Evolutionary conservation across 2,329 filamentous ascomycete genomes (phyloP).

Genomic region (Microsporum canis): DNA sequence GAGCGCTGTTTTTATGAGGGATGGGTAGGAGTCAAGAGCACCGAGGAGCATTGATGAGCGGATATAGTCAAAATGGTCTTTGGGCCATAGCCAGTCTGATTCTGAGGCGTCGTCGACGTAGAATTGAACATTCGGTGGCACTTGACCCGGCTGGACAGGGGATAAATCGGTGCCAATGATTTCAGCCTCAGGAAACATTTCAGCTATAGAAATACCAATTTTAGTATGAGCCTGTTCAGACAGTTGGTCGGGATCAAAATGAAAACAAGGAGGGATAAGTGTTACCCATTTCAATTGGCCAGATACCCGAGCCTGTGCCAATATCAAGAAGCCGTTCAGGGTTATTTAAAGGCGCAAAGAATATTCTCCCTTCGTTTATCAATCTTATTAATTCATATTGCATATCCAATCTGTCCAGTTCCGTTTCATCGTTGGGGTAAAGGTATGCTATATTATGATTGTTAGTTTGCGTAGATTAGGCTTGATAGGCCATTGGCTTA

Average conservation of each 20-base stretch:
- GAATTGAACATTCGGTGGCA: constrained; percentile 64
- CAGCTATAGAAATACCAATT: neutral
- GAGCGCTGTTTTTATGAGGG: constrained; percentile 43
- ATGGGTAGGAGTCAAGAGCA: constrained; percentile 45
- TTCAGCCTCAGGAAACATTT: constrained; percentile 7
- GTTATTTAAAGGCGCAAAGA: constrained; percentile 35
- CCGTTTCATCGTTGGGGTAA: constrained; percentile 44
- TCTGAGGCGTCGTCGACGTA: constrained; percentile 58
- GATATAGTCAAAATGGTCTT: constrained; percentile 46
- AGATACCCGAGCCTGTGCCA: constrained; percentile 47
- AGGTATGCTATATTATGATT: constrained; percentile 21
- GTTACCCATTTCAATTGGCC: constrained; percentile 9
- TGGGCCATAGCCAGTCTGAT: constrained; percentile 46
- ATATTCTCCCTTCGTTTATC: constrained; percentile 35
- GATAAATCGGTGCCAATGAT: constrained; percentile 40
- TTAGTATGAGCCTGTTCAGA: neutral
- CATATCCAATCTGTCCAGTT: constrained; percentile 45
- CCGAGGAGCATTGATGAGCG: constrained; percentile 50
- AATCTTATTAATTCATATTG: constrained; percentile 45
- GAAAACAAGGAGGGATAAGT: neutral
- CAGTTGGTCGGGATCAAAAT: neutral
- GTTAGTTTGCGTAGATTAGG: neutral
- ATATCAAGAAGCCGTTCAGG: constrained; percentile 44
- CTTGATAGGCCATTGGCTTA: neutral
- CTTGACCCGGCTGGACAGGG: constrained; percentile 53